Conservation (phyloP, 2,329 filamentous ascomycete species). For the Microsporum canis region DNA sequence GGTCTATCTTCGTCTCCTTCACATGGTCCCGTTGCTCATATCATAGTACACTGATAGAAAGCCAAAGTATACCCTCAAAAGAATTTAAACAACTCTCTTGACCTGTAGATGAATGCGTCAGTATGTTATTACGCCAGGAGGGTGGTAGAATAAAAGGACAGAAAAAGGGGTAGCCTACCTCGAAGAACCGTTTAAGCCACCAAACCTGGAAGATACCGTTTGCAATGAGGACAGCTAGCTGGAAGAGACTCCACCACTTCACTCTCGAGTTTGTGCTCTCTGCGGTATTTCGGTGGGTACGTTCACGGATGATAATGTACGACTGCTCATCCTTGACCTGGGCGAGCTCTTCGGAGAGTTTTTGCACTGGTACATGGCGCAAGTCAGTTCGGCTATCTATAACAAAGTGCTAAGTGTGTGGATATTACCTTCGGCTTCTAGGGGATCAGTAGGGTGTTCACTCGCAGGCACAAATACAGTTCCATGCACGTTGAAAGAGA, state of each 20-base stretch:
- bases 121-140: not conserved
- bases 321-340: conserved; percentile 97
- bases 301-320: conserved; percentile 90
- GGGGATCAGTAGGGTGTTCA: conserved; percentile 71
- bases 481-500: conserved; percentile 98
- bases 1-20: not conserved
- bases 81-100: conserved; percentile 37
- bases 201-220: conserved; percentile 98
- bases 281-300: conserved; percentile 94
- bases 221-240: conserved; percentile 75
- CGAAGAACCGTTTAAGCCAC: conserved; percentile 98
- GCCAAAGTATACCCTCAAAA: not conserved
- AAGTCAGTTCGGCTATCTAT: not conserved
- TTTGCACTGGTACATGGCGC: conserved; percentile 51
- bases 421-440: conserved; percentile 70
- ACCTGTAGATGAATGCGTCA: conserved; percentile 25
- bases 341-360: conserved; percentile 70
- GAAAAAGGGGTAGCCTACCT: conserved; percentile 43
- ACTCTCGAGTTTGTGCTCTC: conserved; percentile 96
- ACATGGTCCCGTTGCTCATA: not conserved
- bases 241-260: conserved; percentile 99
- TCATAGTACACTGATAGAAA: not conserved
- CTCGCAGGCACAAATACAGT: conserved; percentile 92
- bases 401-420: not conserved
- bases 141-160: not conserved